Base-by-base conservation (phyloP, 495 filamentous ascomycete species). In the Penicillium malachiteum region DNA sequence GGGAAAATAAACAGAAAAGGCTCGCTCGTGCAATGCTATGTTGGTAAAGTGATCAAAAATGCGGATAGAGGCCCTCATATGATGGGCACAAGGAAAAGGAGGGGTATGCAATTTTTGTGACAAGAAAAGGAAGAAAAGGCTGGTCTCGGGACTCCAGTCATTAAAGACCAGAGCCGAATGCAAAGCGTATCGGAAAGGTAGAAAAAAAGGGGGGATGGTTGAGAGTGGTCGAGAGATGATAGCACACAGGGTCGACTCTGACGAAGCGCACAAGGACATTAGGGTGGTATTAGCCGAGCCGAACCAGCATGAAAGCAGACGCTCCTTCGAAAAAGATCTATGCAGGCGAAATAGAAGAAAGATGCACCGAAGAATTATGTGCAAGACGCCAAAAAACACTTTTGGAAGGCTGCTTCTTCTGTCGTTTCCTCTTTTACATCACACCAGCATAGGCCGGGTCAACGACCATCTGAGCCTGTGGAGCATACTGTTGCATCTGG, bases 11-110 rank as follows among this genome's bases (percentile, higher is more conserved):
- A 55, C 50, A 56, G 57, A 58, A 53, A 72, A 71, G 71, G 74
- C 73, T 77, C 70, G 73, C 75, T 75, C 75, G 76, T 73, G 74
- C 74, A 77, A 78, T 78, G 75, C 75, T 73, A 78, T 72, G 70
- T 73, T 65, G 68, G 55, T 62, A 60, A 62, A 59, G 54, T 58
- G 50, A 63, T 58, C 54, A 69, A 69, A 57, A 62, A 71, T 77
- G 73, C 72, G 72, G 65, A 66, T 71, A 26, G 63, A 60, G 61
- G 58, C 63, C 70, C 71, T 68, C 68, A 56, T 64, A 69, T 56
- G 58, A 61, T 64, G 59, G 67, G 54, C 54, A 60, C 52, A 65
- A 54, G 43, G 47, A 65, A 69, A 50, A 62, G 66, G 60, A 68
- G 61, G 73, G 72, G 73, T 77, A 77, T 77, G 73, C 73, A 75